Evolutionary conservation across 1,284 basidiomycete species (phyloP), one percentile per base, ranked within the genome.

Genomic region (Leccinum pachyderme): DNA sequence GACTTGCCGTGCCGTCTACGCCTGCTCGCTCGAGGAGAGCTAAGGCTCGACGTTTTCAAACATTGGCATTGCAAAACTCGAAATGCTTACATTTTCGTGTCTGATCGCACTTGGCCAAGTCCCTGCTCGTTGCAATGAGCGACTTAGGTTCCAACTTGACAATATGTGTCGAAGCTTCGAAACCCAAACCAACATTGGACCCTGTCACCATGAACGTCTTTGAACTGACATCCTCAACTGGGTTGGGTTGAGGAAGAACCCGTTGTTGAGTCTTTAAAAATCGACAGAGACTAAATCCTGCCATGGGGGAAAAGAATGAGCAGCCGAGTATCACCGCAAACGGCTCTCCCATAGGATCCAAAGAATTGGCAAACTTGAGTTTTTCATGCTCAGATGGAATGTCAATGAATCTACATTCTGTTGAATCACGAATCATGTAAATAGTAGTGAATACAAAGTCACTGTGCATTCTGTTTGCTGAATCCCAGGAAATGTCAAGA

Each of bases 171-270:
- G 64, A 63, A 12, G 70, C 63, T 44, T 71, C 70, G 15, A 70
- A 59, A 13, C 70, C 70, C n/a, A 72, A 51, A 22, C 72, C 70
- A 29, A 61, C 59, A 44, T 73, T 72, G 12, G 66, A 60, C 28
- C 72, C 70, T n/a, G 60, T 63, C 22, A 73, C 55, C 24, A 72
- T 29, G 28, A 70, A 53, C 5, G 66, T 67, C 52, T 63, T 67
- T 5, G 55, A 52, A 15, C 51, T 49, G 32, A 71, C 54, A 50
- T 64, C 62, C 1, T 52, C 60, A 8, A 59, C 51, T 29, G 53
- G 45, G 39, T 27, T 48, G 15, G 54, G 49, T n/a, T 50, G 57
- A 13, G 64, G 65, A 18, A 61, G 43, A 13, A 47, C 24, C 8
- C 44, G 25, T 54, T 57, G 31, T 48, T 69, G 67, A 13, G 63